Evolutionary conservation across 139 green algal genomes (phyloP), one percentile per base, ranked within the genome.

Genomic region (Micromonas commoda): DNA sequence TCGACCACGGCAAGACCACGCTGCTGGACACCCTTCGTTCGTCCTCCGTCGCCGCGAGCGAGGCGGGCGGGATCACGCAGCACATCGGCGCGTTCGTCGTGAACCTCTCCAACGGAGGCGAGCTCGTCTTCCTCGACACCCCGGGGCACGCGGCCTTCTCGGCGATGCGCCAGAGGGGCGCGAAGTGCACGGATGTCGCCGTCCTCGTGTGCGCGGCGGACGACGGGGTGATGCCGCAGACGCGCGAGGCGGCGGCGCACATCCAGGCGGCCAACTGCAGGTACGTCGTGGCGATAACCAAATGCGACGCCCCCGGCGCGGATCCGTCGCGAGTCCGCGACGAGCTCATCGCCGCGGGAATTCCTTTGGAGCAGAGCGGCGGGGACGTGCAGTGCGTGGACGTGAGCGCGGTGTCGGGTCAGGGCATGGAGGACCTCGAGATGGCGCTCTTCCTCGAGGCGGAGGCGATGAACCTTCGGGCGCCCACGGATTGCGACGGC

Each of bases 1-100:
- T 97, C n/a, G 93, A 97, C 80, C 93, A 97, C 79, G 93, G 92
- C 64, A 97, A 97, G 88, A 97, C 93, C 23, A 90, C 83, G 2
- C 81, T 97, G 78, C 82, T 98, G 79, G 93, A 98, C 79, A 86
- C 90, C 0, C 82, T 98, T 81, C 83, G 95, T 1, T 85, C 82
- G 9, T 94, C 85, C 0, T 85, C 83, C 13, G 92, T 99, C 45
- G 93, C 91, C 3, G 92, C 89, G 0, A 78, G 83, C 33, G 94
- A 98, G 85, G 92, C 92, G 1, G 94, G 94, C 6, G 94, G 94
- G 79, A 98, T 98, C 81, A 97, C 93, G 35, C 88, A 94, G 82
- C 91, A 96, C 83, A 91, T 97, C 39, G 93, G 93, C 57, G 93
- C 93, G 0, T 97, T 97, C 79, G 86, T 93, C 73, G 91, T 97